phyloP scores from a whole-genome alignment of 495 filamentous ascomycete species.

The Xylaria sp. region DNA sequence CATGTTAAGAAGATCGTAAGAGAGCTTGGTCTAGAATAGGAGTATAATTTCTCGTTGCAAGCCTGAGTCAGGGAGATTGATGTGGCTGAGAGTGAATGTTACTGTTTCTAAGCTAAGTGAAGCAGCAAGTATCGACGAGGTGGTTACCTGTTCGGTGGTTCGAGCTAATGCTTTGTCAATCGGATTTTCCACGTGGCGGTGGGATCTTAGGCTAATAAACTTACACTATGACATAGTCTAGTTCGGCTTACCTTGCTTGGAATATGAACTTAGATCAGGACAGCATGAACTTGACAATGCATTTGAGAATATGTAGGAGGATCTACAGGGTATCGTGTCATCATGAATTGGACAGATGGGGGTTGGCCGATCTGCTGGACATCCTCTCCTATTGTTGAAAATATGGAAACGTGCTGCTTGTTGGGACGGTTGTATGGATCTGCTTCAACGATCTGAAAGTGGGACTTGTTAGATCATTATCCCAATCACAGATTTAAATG shows the following conservation, averaged over 20 bases:
- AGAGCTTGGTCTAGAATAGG: slow-evolving; percentile 43
- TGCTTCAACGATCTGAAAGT: not conserved
- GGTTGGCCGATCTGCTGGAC: not conserved
- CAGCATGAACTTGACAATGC: not conserved
- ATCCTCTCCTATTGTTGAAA: not conserved
- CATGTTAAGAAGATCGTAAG: slow-evolving; percentile 41
- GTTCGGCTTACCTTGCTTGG: not conserved
- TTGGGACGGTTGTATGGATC: not conserved
- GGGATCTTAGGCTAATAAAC: not conserved
- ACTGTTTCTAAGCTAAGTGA: not conserved
- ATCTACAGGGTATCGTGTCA: not conserved
- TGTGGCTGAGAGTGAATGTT: not conserved
- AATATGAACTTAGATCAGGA: not conserved
- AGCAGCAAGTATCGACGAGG: not conserved
- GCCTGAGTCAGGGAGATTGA: not conserved
- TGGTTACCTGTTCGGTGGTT: not conserved
- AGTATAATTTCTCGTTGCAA: not conserved
- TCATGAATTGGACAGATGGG: not conserved
- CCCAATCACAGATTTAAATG: not conserved
- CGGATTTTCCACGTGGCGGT: slow-evolving; percentile 1
- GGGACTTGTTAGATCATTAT: not conserved
- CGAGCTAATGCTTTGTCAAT: not conserved
- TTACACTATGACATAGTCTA: not conserved
- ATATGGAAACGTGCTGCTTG: not conserved
- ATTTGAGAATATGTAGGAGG: not conserved